These are phyloP conservation scores for Chlorokybus atmophyticus DNA, from an alignment of 139 green algal genomes.

Conservation along the genomic window DNA sequence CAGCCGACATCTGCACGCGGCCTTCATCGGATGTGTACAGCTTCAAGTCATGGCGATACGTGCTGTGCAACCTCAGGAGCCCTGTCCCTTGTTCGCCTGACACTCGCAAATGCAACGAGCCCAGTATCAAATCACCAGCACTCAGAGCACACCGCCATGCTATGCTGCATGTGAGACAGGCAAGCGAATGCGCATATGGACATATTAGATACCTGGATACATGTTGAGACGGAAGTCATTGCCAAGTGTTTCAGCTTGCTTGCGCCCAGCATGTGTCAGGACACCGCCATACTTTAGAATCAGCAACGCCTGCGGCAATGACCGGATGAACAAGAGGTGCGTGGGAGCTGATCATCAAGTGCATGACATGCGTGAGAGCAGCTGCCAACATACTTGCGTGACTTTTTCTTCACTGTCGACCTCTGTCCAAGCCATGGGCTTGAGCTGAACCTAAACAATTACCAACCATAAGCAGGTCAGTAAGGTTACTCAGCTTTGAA, in stretches of 20 bases:
- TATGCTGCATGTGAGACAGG: too few relatives aligned
- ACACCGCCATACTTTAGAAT: slow-evolving; percentile 78
- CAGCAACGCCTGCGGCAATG: slow-evolving; percentile 36
- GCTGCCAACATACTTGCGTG: slow-evolving; percentile 25
- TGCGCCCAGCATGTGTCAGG: slow-evolving; percentile 68
- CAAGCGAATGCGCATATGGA: too few relatives aligned
- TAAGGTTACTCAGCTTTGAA: too few relatives aligned
- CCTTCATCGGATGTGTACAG: slow-evolving; percentile 87
- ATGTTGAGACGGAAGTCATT: slow-evolving; percentile 83
- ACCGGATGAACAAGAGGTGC: too few relatives aligned
- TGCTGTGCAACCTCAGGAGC: slow-evolving; percentile 90
- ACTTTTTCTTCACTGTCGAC: background rate
- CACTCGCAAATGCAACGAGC: too few relatives aligned
- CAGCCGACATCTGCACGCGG: slow-evolving; percentile 56
- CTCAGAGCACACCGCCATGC: too few relatives aligned
- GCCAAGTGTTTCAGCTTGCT: slow-evolving; percentile 79
- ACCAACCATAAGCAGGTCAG: too few relatives aligned
- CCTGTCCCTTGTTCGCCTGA: too few relatives aligned
- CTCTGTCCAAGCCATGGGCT: slow-evolving; percentile 56
- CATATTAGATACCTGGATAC: slow-evolving; percentile 84
- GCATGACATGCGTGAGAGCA: too few relatives aligned
- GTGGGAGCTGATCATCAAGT: too few relatives aligned
- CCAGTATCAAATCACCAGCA: too few relatives aligned
- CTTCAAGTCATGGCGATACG: slow-evolving; percentile 97
- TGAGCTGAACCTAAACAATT: too few relatives aligned